Percentiles rank a stretch among this genome's conserved stretches.
Conservation (phyloP, 805 yeast species). For the Kluyveromyces siamensis region DNA sequence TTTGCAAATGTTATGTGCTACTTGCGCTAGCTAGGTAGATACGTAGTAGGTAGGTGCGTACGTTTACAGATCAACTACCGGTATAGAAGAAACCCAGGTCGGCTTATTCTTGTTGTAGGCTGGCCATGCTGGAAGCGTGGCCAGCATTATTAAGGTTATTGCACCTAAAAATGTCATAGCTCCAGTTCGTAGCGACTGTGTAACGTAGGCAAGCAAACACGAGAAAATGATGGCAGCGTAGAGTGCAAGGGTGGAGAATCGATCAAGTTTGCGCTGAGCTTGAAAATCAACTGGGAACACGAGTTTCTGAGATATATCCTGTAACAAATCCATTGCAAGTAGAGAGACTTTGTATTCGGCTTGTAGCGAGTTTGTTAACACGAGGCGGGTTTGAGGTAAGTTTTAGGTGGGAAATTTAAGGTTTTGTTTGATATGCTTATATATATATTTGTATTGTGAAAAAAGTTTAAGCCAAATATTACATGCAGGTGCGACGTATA, state of each 20-base stretch:
- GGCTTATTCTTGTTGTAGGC: constrained; percentile 41
- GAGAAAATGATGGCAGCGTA: constrained; percentile 27
- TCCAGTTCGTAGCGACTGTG: constrained; percentile 36
- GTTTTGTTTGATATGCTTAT: neutral
- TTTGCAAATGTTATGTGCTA: neutral
- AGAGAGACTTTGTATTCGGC: constrained; percentile 13
- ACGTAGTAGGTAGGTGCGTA: neutral
- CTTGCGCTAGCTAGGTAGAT: neutral
- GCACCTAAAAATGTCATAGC: constrained; percentile 33
- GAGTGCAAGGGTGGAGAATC: constrained; percentile 11
- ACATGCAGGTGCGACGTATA: no score
- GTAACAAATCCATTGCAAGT: constrained; percentile 25
- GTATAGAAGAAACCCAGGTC: constrained; percentile 33
- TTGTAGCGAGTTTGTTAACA: neutral
- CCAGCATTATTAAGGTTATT: constrained; percentile 26
- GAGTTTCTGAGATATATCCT: constrained; percentile 18
- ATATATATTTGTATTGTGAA: neutral
- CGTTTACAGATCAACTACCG: constrained; percentile 10
- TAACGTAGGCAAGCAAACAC: constrained; percentile 39
- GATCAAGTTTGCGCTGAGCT: constrained; percentile 19
- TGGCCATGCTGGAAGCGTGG: constrained; percentile 53
- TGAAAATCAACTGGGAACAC: constrained; percentile 29
- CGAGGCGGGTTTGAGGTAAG: neutral
- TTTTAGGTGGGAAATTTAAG: no score
- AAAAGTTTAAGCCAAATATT: neutral